A percentile compares a stretch with the other conserved stretches of the same genome.
These are phyloP conservation scores for Entomophthora muscae DNA, from an alignment of 371 early-diverging fungal species.

Conservation along the genomic window DNA sequence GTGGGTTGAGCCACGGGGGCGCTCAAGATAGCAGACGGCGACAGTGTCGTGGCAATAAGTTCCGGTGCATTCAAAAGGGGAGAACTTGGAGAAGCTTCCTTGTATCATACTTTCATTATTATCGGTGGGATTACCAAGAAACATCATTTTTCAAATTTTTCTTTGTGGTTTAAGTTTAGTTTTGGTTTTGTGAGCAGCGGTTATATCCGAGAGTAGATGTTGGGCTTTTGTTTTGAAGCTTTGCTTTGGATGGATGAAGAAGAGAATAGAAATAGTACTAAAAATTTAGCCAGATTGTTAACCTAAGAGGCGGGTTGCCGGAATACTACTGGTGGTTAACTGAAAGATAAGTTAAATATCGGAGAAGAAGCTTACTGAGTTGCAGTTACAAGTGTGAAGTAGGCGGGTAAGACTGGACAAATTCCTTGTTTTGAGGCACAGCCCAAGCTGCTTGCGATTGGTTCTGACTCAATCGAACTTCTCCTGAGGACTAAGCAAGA, in stretches of 20 bases:
- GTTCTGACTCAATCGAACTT: no score
- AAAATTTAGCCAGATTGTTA: constrained; percentile 4
- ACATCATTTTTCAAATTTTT: background rate
- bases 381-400: background rate
- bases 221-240: constrained; percentile 1
- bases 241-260: constrained; percentile 1
- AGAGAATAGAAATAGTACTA: constrained; percentile 4
- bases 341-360: no score
- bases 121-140: background rate
- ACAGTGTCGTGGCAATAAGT: background rate
- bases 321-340: background rate
- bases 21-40: background rate
- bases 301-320: background rate
- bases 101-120: background rate
- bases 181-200: background rate
- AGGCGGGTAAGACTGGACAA: background rate
- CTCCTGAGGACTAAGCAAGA: no score
- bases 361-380: background rate
- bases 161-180: background rate
- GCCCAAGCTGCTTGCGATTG: background rate
- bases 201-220: background rate
- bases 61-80: background rate
- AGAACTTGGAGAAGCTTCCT: background rate
- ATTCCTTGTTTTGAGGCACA: background rate
- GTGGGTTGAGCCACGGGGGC: background rate